Base-by-base conservation (phyloP, 2,329 filamentous ascomycete genomes). In the Incumbomyces lentus region DNA sequence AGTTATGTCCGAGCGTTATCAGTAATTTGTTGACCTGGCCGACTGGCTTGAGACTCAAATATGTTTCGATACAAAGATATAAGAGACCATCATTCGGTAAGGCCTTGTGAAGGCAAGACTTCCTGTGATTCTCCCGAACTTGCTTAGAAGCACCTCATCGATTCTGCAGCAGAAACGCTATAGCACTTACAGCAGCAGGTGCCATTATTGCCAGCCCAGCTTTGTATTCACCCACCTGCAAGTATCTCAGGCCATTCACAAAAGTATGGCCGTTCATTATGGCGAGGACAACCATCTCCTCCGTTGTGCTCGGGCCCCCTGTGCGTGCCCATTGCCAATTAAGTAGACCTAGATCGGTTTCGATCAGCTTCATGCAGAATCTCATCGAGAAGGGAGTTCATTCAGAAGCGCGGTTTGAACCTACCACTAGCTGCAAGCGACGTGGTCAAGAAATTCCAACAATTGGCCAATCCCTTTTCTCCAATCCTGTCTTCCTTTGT, bases 221-320 rank as follows among this genome's bases (percentile, higher is more conserved):
- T 16, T 22, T 29, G 14, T 26, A 40, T 22, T 40, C 38, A 2
- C 38, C 38, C 8, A 40, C 38, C 22, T 40, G 38, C 11, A 29
- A 12, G 29, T 40, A 40, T 26, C 38, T 26, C 38, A 26, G 14
- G 12, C 38, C 38, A 16, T 40, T 40, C 6, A 26, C 17, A 13
- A 40, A 29, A 13, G 38, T 40, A 40, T 40, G 38, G 2, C 19
- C 11, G 38, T 40, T 40, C 38, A 13, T 40, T 5, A 40, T 40
- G 2, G 8, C 22, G 12, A 40, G 18, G 14, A 40, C 26, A 26
- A 13, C 38, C 14, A 30, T 6, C 26, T 40, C 38, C 12, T 40
- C 38, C 17, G 10, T 26, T 6, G 38, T 40, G 6, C 18, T 22
- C 11, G 38, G 38, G 17, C 38, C 38, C 26, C 11, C 19, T 3